These are phyloP conservation scores for Marasmius sp. DNA, from an alignment of 1,284 basidiomycete species.

Conservation along the genomic window DNA sequence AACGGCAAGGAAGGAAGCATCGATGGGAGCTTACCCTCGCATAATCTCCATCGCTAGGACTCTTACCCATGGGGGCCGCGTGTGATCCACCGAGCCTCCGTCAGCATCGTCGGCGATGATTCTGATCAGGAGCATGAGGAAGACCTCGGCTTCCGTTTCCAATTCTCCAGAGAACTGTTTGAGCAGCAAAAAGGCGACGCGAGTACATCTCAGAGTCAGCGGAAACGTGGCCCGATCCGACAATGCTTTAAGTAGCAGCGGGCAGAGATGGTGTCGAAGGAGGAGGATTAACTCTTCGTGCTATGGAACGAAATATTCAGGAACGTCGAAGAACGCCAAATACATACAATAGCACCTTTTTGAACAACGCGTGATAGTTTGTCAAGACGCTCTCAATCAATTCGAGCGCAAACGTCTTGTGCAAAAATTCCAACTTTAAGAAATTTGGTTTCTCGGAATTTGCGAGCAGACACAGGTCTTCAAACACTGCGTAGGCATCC, in stretches of 20 bases:
- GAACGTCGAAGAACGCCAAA: not conserved
- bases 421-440: constrained; percentile 81
- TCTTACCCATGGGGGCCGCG: constrained; percentile 81
- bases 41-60: constrained; percentile 91
- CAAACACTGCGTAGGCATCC: constrained; percentile 88
- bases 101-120: constrained; percentile 73
- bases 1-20: constrained; percentile 3
- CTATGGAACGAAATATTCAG: constrained; percentile 32
- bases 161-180: constrained; percentile 89
- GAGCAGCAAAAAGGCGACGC: constrained; percentile 90
- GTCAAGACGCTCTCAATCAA: constrained; percentile 96
- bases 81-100: constrained; percentile 33
- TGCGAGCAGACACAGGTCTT: constrained; percentile 87
- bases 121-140: constrained; percentile 79
- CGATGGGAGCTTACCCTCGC: constrained; percentile 55
- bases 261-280: constrained; percentile 86
- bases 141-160: constrained; percentile 80
- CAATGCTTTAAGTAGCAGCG: constrained; percentile 84
- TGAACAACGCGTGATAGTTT: constrained; percentile 89
- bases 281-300: constrained; percentile 84
- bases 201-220: constrained; percentile 85
- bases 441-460: constrained; percentile 84
- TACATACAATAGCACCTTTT: constrained; percentile 49
- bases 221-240: constrained; percentile 86
- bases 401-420: constrained; percentile 94